These are phyloP conservation scores for Blastobotrys chiropterorum DNA, from an alignment of 805 yeast genomes.

Conservation along the genomic window DNA sequence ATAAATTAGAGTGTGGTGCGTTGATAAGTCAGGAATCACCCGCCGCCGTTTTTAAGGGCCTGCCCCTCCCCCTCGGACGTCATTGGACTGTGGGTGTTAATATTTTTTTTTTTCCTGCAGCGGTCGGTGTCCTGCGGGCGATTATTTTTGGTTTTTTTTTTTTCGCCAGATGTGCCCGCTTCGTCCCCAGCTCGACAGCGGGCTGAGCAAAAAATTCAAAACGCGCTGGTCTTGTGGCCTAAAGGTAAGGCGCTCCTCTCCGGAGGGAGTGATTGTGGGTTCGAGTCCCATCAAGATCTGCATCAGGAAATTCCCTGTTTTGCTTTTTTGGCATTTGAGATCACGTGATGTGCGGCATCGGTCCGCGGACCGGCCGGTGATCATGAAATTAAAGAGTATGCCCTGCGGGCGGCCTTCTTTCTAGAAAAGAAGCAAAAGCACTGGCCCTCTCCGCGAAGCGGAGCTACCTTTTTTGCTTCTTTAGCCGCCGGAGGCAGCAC, in stretches of 20 bases:
- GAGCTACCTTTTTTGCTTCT: not conserved
- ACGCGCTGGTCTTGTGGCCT: conserved; percentile 22
- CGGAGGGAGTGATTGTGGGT: conserved; percentile 26
- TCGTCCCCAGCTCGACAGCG: no score
- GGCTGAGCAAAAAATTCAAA: no score
- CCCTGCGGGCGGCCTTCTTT: not conserved
- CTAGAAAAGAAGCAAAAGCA: not conserved
- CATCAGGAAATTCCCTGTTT: not conserved
- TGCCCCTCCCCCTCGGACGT: not conserved
- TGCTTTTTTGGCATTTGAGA: not conserved
- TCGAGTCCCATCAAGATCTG: conserved; percentile 25
- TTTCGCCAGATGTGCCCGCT: no score
- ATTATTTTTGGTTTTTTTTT: no score
- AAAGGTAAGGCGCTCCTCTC: conserved; percentile 26
- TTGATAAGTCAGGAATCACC: not conserved
- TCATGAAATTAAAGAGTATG: no score
- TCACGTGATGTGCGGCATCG: no score
- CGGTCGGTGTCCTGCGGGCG: no score
- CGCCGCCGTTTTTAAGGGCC: no score
- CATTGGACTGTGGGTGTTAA: no score
- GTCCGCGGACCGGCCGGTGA: no score
- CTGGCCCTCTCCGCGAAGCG: not conserved
- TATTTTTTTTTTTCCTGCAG: no score
- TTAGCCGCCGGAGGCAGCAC: not conserved
- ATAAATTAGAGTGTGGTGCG: not conserved